These are phyloP conservation scores for Tuber microsphaerosporum DNA, from an alignment of 495 filamentous ascomycete genomes.

Conservation along the genomic window DNA sequence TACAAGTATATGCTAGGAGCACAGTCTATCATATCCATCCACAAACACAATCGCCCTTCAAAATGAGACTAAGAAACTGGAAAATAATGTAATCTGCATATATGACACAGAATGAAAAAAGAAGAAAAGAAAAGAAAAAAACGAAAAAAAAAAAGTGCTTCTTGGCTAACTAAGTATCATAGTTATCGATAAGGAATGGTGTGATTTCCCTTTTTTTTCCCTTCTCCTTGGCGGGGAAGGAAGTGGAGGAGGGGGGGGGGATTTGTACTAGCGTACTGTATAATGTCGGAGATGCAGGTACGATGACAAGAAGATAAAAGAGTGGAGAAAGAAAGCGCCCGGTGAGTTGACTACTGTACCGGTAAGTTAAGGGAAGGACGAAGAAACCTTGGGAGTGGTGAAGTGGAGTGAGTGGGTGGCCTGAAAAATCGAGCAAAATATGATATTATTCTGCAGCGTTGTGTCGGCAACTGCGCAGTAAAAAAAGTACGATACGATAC, in stretches of 20 bases:
- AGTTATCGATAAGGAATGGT: background rate
- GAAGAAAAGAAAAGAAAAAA: background rate
- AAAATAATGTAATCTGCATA: background rate
- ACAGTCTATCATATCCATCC: background rate
- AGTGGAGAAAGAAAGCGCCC: background rate
- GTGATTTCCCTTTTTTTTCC: background rate
- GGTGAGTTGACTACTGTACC: too few species aligned
- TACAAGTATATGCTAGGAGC: background rate
- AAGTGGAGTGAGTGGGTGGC: background rate
- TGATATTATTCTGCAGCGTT: too few species aligned
- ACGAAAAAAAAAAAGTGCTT: background rate
- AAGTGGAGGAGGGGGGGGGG: too few species aligned
- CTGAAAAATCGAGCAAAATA: background rate
- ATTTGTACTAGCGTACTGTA: too few species aligned
- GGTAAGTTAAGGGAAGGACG: background rate
- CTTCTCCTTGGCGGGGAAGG: background rate
- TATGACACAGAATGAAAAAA: slow-evolving; percentile 2
- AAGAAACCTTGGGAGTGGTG: background rate
- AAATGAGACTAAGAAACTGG: background rate
- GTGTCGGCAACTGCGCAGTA: background rate
- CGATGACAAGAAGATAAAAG: background rate
- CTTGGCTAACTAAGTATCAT: background rate
- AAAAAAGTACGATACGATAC: too few species aligned
- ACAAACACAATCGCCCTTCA: background rate
- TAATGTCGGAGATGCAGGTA: background rate